Conservation (phyloP, 2,329 filamentous ascomycete genomes). For the Arthrobotrys sinensis region DNA sequence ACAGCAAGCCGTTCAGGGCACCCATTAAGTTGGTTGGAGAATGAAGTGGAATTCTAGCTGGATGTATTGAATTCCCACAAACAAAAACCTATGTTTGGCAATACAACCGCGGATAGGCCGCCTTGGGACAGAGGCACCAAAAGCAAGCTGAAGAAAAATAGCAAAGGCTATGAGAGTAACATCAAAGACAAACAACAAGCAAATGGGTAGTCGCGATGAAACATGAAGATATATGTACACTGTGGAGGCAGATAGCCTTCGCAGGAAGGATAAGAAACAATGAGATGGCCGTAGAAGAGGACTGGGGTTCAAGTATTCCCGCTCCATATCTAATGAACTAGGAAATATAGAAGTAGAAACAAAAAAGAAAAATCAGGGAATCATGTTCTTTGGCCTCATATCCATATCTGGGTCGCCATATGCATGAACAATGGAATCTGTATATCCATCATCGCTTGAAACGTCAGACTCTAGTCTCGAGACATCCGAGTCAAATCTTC, state of each 20-base stretch:
- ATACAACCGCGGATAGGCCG: too few species aligned
- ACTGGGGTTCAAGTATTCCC: neutral
- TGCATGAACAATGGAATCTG: constrained; percentile 50
- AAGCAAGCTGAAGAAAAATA: neutral
- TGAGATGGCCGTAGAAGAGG: neutral
- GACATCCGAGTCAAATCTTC: constrained; percentile 56
- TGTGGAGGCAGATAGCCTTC: neutral
- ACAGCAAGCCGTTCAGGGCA: too few species aligned
- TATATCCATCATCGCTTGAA: constrained; percentile 49
- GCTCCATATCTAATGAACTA: constrained; percentile 5
- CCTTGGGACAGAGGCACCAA: neutral
- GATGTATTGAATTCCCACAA: neutral
- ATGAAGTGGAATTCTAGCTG: too few species aligned
- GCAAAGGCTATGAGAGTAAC: constrained; percentile 1
- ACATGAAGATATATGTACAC: constrained; percentile 10
- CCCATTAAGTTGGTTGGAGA: too few species aligned
- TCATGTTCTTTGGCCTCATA: constrained; percentile 32
- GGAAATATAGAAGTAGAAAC: neutral
- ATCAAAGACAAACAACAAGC: constrained; percentile 1
- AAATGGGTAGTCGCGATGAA: constrained; percentile 20
- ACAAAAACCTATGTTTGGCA: too few species aligned
- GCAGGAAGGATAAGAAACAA: neutral
- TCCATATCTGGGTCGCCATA: constrained; percentile 42
- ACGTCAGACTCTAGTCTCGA: constrained; percentile 54
- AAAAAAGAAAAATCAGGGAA: neutral